These are phyloP conservation scores for Bacterosira constricta DNA, from an alignment of 108 stramenopile species.

Conservation along the genomic window DNA sequence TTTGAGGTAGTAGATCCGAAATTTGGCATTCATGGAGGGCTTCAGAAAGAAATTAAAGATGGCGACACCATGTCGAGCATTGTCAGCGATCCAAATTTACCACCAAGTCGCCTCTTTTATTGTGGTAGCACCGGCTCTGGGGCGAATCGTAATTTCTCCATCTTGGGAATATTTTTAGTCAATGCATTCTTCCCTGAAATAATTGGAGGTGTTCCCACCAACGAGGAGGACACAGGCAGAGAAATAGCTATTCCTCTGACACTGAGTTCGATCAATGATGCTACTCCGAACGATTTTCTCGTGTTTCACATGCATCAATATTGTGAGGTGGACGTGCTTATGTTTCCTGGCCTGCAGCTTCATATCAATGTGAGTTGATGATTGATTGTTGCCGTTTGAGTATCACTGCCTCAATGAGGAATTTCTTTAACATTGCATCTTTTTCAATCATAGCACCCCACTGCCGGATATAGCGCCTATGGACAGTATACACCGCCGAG, in stretches of 20 bases:
- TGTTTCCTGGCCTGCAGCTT: slow-evolving; percentile 25
- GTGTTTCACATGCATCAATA: slow-evolving; percentile 34
- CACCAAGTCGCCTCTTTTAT: slow-evolving; percentile 14
- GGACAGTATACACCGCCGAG: slow-evolving; percentile 23
- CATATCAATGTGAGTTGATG: slow-evolving; percentile 12
- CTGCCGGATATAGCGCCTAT: neutral
- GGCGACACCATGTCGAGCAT: neutral
- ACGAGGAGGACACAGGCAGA: neutral
- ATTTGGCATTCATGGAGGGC: slow-evolving; percentile 25
- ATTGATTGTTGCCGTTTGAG: neutral
- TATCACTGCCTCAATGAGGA: slow-evolving; percentile 12
- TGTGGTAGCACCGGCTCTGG: slow-evolving; percentile 10
- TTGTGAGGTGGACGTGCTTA: slow-evolving; percentile 27
- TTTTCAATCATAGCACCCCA: neutral
- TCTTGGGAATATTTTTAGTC: slow-evolving; percentile 14
- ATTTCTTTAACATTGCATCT: neutral
- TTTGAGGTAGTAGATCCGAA: slow-evolving; percentile 4
- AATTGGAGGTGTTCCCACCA: slow-evolving; percentile 2
- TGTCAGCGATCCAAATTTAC: neutral
- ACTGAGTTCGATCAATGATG: neutral
- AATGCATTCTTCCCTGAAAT: slow-evolving; percentile 24
- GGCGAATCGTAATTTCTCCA: neutral
- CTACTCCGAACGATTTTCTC: slow-evolving; percentile 23
- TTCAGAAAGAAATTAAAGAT: neutral
- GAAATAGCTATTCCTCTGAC: slow-evolving; percentile 16